These are phyloP conservation scores for Mycosphaerella sp. DNA, from an alignment of 2,329 filamentous ascomycete genomes.

Conservation along the genomic window DNA sequence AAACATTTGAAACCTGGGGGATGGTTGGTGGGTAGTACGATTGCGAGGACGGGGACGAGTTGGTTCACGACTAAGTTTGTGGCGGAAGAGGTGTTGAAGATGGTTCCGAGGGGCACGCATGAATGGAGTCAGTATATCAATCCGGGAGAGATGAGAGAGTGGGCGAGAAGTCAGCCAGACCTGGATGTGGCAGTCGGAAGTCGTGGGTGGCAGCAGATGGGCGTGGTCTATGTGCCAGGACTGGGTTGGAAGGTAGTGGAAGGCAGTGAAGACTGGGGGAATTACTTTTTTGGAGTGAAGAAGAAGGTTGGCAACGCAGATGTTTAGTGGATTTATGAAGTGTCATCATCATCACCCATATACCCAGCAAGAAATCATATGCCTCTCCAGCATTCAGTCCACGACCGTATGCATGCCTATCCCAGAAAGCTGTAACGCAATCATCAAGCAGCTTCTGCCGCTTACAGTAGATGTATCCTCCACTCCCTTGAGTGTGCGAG, in stretches of 20 bases:
- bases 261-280: conserved; percentile 79
- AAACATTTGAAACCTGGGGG: conserved; percentile 81
- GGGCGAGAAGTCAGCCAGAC: conserved; percentile 40
- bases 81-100: conserved; percentile 78
- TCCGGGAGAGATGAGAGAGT: conserved; percentile 61
- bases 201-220: conserved; percentile 66
- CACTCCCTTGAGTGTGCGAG: not conserved
- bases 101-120: conserved; percentile 89
- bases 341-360: no score
- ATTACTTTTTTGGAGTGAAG: conserved; percentile 90
- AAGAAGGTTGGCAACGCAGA: conserved; percentile 41
- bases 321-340: not conserved
- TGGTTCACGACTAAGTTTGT: conserved; percentile 91
- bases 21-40: conserved; percentile 89
- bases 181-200: conserved; percentile 54
- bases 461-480: not conserved
- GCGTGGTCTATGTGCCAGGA: conserved; percentile 84
- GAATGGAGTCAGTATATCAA: conserved; percentile 97
- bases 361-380: no score
- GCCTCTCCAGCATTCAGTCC: not conserved
- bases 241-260: conserved; percentile 79
- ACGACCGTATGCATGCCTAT: not conserved
- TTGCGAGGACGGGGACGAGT: conserved; percentile 79
- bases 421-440: conserved; percentile 1
- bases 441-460: not conserved